Base-by-base conservation (phyloP, 2,329 filamentous ascomycete species). In the Colletotrichum echinochloae region DNA sequence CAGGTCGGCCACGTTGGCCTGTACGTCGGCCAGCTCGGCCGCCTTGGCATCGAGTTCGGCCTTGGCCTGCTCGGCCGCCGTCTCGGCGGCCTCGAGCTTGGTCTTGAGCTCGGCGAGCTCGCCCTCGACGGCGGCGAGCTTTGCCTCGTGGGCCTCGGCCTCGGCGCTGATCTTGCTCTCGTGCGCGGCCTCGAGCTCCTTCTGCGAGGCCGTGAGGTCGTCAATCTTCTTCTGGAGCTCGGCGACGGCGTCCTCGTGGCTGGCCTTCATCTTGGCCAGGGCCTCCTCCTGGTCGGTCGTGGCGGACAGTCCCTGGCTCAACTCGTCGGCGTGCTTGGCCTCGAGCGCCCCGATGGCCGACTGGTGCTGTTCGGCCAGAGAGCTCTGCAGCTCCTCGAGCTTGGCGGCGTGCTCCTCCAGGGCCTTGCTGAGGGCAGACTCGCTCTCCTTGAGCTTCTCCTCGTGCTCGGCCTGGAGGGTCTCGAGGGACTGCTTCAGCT, bases 201-300 rank as follows among this genome's bases (percentile, higher is more conserved):
- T 77, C 60, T 85, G 85, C 2, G 85, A 84, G 1, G 83, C 81
- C 1, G 82, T 81, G 62, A 90, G 77, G 49, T 86, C 84, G 26
- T 88, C 84, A 39, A 91, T 82, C 78, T 88, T 86, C 75, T 82
- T 84, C 77, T 90, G 85, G 55, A 91, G 79, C 26, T 85, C 84
- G 30, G 81, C 81, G 37, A 84, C 75, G 4, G 81, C 78, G 14
- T 81, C 75, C 65, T 89, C 86, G 72, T 90, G 87, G 57, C 79
- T 79, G 5, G 82, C 74, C 75, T 85, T 87, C 56, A 90, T 79
- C 12, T 87, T 86, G 12, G 82, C 78, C 35, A 90, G 76, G 26
- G 83, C 81, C 65, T 84, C 80, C 70, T 88, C 84, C 37, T 88
- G 84, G 2, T 83, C 83, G 16, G 81, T 80, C 11, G 81, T 79